Base-by-base conservation (phyloP, 352 stramenopile species). In the Phytophthora colocasiae region DNA sequence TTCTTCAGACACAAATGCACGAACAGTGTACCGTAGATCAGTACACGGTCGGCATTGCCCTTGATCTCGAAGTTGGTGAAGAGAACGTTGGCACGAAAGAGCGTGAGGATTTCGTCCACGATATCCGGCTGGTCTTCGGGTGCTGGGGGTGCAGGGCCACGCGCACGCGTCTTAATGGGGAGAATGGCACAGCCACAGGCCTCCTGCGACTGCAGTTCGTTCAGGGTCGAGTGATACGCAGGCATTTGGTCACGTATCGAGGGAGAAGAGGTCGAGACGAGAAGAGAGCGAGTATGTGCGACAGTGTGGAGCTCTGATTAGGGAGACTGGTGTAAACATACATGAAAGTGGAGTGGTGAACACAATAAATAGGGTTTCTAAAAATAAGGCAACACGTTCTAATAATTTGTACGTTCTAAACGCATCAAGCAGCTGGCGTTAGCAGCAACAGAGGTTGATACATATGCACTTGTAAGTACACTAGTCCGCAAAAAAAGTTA, bases 41-140 rank as follows among this genome's bases (percentile, higher is more conserved):
- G 81, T 66, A 96, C 92, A 51, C 93, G 89, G 77, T 98, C 93
- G 40, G 91, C 89, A 53, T 80, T 81, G 41, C 92, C 92, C 58
- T 98, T 92, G 66, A 98, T 91, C 70, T 97, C 90, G 66, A 95
- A 98, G 77, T 97, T 98, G 38, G 91, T 95, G 70, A 98, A 98
- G 22, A 98, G 74, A 39, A 98, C 89, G 77, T 98, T 98, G 5
- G 91, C 92, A 38, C 95, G 88, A 74, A 97, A 98, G 67, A 96
- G 91, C 68, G 91, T 83, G 58, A 98, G 83, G 39, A 95, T 90
- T 77, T 98, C 95, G 76, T 98, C 94, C 44, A 97, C 87, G 52
- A 98, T 96, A 78, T 98, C 95, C 44, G 97, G 83, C 46, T 93
- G 71, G 24, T 70, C 85, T 51, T 93, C 83, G 10, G 88, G 85